These are phyloP conservation scores for Juglanconis oblonga DNA, from an alignment of 2,329 filamentous ascomycete genomes.

Conservation along the genomic window DNA sequence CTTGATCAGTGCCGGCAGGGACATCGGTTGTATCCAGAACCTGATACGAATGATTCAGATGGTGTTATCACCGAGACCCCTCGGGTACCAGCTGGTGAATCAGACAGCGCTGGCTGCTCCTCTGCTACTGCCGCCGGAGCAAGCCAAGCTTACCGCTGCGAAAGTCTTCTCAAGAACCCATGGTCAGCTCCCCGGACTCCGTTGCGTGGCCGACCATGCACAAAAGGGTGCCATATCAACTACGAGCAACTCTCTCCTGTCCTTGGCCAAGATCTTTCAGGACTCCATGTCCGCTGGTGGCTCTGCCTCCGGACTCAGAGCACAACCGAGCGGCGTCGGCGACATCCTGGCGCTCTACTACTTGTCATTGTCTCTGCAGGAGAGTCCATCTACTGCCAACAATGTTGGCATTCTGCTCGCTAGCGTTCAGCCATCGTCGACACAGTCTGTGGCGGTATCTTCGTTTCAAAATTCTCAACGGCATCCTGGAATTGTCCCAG, in stretches of 20 bases:
- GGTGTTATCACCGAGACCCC: constrained; percentile 56
- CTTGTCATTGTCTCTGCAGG: constrained; percentile 86
- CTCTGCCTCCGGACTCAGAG: constrained; percentile 50
- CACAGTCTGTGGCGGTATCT: constrained; percentile 28
- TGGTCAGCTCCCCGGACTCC: constrained; percentile 73
- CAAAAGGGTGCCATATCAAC: constrained; percentile 82
- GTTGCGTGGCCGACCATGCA: constrained; percentile 66
- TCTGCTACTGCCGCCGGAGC: constrained; percentile 77
- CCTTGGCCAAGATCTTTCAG: constrained; percentile 95
- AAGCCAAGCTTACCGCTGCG: constrained; percentile 76
- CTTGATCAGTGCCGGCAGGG: constrained; percentile 75
- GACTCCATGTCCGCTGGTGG: constrained; percentile 83
- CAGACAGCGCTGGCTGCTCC: constrained; percentile 48
- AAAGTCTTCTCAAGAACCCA: constrained; percentile 76
- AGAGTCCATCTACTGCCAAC: constrained; percentile 95
- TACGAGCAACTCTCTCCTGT: constrained; percentile 92
- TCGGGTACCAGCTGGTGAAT: constrained; percentile 23
- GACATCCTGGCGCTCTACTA: constrained; percentile 96
- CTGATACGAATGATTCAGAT: constrained; percentile 76
- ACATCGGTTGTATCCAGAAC: constrained; percentile 67
- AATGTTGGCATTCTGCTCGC: constrained; percentile 98
- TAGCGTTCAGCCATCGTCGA: constrained; percentile 72
- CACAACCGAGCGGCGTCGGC: constrained; percentile 72
- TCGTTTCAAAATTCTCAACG: constrained; percentile 30
- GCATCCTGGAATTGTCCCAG: constrained; percentile 77